These are phyloP conservation scores for Friedmanniomyces endolithicus DNA, from an alignment of 495 filamentous ascomycete species.

Conservation along the genomic window DNA sequence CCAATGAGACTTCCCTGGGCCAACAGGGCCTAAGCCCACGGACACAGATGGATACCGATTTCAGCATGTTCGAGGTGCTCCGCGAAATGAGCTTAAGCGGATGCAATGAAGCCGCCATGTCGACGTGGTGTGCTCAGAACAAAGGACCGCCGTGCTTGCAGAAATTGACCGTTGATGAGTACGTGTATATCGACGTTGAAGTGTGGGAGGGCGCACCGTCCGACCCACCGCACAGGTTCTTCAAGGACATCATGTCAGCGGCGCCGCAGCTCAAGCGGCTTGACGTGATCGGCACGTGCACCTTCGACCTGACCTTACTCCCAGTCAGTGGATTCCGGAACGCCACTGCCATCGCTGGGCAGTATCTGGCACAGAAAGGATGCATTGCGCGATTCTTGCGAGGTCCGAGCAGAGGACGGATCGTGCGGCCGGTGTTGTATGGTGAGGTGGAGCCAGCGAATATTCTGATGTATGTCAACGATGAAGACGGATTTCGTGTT, in stretches of 20 bases:
- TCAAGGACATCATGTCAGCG: not conserved
- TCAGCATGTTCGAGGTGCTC: not conserved
- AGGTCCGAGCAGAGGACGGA: not conserved
- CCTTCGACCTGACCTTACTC: not conserved
- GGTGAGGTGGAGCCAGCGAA: not conserved
- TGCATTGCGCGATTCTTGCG: not conserved
- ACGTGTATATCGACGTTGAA: not conserved
- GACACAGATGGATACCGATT: not conserved
- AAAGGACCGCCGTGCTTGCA: not conserved
- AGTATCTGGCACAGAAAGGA: not conserved
- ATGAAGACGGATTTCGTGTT: not conserved
- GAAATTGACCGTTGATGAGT: not conserved
- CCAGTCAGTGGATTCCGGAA: not conserved
- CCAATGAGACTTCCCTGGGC: not conserved
- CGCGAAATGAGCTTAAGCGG: not conserved
- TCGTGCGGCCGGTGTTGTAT: not conserved
- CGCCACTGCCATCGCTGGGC: not conserved
- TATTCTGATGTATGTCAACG: not conserved
- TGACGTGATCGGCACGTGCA: not conserved
- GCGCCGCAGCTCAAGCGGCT: not conserved
- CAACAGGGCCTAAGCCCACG: not conserved
- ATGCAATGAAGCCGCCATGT: not conserved
- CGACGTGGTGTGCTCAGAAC: not conserved
- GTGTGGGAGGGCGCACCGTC: not conserved
- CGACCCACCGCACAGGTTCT: not conserved